Evolutionary conservation across 1,284 basidiomycete species (phyloP).

Genomic region (Trichosporon ovoides): DNA sequence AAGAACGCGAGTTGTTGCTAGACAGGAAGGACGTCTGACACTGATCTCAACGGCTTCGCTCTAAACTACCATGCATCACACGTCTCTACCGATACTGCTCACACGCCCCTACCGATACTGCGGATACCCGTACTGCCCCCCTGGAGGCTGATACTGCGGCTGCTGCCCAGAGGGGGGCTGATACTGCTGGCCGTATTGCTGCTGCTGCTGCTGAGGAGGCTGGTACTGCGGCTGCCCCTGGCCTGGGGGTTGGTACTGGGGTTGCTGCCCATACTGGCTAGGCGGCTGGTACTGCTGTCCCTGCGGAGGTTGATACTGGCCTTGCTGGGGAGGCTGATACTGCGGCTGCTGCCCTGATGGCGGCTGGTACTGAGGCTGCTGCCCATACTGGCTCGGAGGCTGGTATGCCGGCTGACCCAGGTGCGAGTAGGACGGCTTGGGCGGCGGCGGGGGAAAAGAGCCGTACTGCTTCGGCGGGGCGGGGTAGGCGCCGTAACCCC

Average conservation of each 20-base stretch:
- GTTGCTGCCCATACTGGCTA: neutral
- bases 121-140: no score
- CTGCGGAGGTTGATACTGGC: neutral
- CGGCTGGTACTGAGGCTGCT: neutral
- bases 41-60: no score
- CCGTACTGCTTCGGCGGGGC: constrained; percentile 5
- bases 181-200: no score
- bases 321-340: neutral
- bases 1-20: no score
- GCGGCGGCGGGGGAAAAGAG: constrained; percentile 6
- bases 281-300: neutral
- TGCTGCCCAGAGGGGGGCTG: no score
- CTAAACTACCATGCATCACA: no score
- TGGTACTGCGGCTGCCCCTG: constrained; percentile 1
- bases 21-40: no score
- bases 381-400: neutral
- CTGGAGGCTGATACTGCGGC: no score
- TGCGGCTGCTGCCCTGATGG: neutral
- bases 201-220: no score
- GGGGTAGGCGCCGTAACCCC: constrained; percentile 11
- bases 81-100: no score
- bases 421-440: neutral
- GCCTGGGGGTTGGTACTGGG: neutral
- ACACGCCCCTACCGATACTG: no score
- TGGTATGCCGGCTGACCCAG: neutral